Evolutionary conservation across 345 rosid genomes (phyloP).

Genomic region (Populus pruinosa): DNA sequence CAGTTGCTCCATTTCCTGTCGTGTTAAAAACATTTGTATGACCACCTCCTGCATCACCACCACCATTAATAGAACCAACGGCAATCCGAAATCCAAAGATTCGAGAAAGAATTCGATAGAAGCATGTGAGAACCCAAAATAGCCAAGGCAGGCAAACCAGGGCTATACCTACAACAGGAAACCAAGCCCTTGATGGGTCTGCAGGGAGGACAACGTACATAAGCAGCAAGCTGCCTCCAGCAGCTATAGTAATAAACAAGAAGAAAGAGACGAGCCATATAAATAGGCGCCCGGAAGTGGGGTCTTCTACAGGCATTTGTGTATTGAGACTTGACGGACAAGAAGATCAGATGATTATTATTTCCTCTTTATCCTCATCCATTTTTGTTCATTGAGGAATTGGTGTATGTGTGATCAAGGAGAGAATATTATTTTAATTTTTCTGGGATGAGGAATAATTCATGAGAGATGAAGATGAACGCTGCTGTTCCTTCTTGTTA

Average conservation of each 20-base stretch:
- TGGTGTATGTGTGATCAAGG: not conserved
- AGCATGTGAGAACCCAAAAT: constrained; percentile 61
- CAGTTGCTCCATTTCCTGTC: not conserved
- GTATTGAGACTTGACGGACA: not conserved
- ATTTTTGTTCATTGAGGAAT: not conserved
- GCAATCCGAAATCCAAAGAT: constrained; percentile 53
- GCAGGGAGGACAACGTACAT: constrained; percentile 51
- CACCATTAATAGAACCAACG: constrained; percentile 25
- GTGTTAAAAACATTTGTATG: not conserved
- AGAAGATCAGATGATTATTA: not conserved
- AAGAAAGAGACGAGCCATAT: constrained; percentile 56
- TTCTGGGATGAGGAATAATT: not conserved
- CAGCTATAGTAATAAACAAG: constrained; percentile 39
- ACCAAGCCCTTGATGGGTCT: constrained; percentile 40
- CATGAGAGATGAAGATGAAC: constrained; percentile 5
- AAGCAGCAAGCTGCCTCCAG: constrained; percentile 61
- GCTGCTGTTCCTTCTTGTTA: not conserved
- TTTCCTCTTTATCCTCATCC: constrained; percentile 21
- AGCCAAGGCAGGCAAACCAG: constrained; percentile 80
- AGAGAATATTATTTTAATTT: not conserved
- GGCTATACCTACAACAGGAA: constrained; percentile 52
- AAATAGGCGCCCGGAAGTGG: constrained; percentile 52
- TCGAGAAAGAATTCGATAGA: constrained; percentile 61
- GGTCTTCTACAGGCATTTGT: constrained; percentile 70
- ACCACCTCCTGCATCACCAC: constrained; percentile 18